Evolutionary conservation across 2,329 filamentous ascomycete species (phyloP), one percentile per base, ranked within the genome.

Genomic region (Hawksworthiomyces lignivorus): DNA sequence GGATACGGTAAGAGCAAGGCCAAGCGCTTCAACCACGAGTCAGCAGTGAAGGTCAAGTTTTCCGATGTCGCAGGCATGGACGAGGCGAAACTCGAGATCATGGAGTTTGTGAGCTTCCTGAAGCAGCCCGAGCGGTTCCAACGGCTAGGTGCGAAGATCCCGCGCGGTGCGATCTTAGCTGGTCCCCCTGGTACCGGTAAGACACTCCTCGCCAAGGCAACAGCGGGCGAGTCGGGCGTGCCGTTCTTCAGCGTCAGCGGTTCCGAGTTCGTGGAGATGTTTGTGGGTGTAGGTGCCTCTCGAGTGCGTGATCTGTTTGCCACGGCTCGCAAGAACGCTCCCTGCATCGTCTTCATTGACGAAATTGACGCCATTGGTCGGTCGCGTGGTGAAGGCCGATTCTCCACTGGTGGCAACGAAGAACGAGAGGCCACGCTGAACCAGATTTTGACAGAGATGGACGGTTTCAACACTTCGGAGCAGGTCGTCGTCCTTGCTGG

Each of bases 251-350:
- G 87, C 56, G 92, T 98, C 54, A 96, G 88, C 62, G 92, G 92
- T 59, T 98, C 92, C 36, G 92, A 98, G 62, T 98, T 98, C 59
- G 90, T 98, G 24, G 92, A 98, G 67, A 98, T 98, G 90, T 98
- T 98, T 60, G 92, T 98, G 39, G 92, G 92, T 77, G 92, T 98
- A 46, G 92, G 92, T 63, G 87, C 92, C 17, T 97, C 90, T 22
- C 80, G 92, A 64, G 92, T 98, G 38, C 81, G 92, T 54, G 92
- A 98, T 62, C 69, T 98, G 39, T 98, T 98, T 57, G 82, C 87
- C 44, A 95, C 87, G 54, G 92, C 92, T 15, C 80, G 92, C 45
- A 97, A 97, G 72, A 94, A 87, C 64, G 86, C 92, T 0, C 92
- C 92, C 4, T 98, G 92, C 67, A 98, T 98, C 64, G 94, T 98